Percentiles rank a stretch among this genome's conserved stretches.
Conservation (phyloP, 1,284 basidiomycete species). For the Erythrobasidium hasegawianum region DNA sequence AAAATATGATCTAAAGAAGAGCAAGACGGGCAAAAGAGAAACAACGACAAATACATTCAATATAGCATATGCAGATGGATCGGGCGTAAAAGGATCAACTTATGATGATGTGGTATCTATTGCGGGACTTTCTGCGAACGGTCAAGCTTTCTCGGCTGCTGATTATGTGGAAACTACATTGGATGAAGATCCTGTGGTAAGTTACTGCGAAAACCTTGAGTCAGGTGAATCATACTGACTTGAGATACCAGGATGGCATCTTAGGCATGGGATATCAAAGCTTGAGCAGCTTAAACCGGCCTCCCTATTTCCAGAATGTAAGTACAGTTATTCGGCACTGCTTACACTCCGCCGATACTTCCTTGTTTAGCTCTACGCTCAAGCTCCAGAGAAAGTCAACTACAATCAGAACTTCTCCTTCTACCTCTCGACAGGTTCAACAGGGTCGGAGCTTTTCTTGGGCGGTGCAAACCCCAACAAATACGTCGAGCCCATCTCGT, state of each 20-base stretch:
- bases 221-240: too few species aligned
- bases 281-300: conserved; percentile 38
- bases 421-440: conserved; percentile 46
- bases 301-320: conserved; percentile 37
- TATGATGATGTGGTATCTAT: conserved; percentile 55
- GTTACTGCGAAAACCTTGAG: too few species aligned
- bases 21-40: conserved; percentile 41
- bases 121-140: conserved; percentile 47
- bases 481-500: conserved; percentile 52
- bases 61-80: conserved; percentile 59
- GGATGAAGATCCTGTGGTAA: conserved; percentile 39
- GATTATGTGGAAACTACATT: conserved; percentile 43
- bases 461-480: conserved; percentile 55
- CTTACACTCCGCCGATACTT: too few species aligned
- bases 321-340: too few species aligned
- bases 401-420: conserved; percentile 54
- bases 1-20: conserved; percentile 41
- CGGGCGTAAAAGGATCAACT: conserved; percentile 55
- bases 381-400: conserved; percentile 6
- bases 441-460: conserved; percentile 58
- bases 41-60: conserved; percentile 47
- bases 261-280: conserved; percentile 49
- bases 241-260: conserved; percentile 44
- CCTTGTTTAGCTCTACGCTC: conserved; percentile 55
- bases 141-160: conserved; percentile 49